Evolutionary conservation across 2,329 filamentous ascomycete genomes (phyloP).

Genomic region (Didymella pomorum): DNA sequence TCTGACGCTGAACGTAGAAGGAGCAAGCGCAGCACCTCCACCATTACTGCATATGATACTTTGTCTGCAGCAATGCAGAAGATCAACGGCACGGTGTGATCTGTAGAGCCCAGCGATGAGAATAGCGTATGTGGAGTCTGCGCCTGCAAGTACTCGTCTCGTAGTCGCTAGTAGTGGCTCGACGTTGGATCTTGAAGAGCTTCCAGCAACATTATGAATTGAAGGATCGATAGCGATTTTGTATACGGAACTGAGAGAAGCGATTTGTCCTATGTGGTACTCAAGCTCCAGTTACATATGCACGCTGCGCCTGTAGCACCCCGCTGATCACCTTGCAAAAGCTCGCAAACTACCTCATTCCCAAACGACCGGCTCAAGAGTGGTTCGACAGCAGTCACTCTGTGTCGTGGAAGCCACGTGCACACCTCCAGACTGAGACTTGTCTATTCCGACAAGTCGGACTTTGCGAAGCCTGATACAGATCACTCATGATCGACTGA

Average conservation of each 20-base stretch:
- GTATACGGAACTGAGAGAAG: background rate
- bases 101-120: too few relatives aligned
- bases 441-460: too few relatives aligned
- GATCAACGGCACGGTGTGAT: background rate
- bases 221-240: background rate
- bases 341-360: constrained; percentile 35
- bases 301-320: constrained; percentile 10
- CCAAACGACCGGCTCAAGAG: constrained; percentile 11
- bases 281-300: constrained; percentile 3
- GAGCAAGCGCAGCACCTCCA: constrained; percentile 1
- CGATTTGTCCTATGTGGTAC: background rate
- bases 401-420: background rate
- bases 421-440: background rate
- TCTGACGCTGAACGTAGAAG: background rate
- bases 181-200: too few relatives aligned
- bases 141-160: background rate
- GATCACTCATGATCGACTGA: background rate
- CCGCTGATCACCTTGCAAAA: constrained; percentile 23
- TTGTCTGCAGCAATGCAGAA: background rate
- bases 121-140: background rate
- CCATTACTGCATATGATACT: background rate
- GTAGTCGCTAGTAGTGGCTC: background rate
- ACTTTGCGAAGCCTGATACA: background rate
- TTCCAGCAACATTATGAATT: background rate
- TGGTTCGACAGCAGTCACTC: constrained; percentile 3